Base-by-base conservation (phyloP, 192 early-diverging fungal species). In the Helicostylum pulchrum region DNA sequence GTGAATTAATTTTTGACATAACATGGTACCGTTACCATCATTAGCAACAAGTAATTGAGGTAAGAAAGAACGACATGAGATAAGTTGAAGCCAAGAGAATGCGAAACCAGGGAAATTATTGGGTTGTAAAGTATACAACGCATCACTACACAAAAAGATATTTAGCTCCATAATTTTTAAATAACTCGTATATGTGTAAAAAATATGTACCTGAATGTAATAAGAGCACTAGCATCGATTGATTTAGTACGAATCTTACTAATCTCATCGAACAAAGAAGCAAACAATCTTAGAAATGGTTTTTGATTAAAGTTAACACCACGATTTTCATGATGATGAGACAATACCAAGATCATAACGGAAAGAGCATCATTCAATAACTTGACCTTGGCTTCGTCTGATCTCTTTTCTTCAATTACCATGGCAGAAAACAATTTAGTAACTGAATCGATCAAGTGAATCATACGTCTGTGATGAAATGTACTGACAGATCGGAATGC, bases 41-140 rank as follows among this genome's bases (percentile, higher is more conserved):
- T 84, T 67, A 90, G 92, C 23, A 79, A 76, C 51, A 26, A 94
- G 73, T 34, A 98, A 77, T 50, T 90, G 90, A 23, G 95, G 90
- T 86, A 99, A 88, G 64, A 96, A 93, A 68, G 83, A 84, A 0
- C 96, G 84, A 70, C 97, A 94, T 20, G 96, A 93, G 32, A 96
- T 89, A 49, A 99, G 80, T 72, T 92, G 90, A 23, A 98, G 80
- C 96, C 97, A 99, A 49, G 90, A 89, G 71, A 94, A 96, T 19
- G 88, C 86, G 76, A 98, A 97, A 12, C 94, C 94, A 47, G 97
- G 96, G 61, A 99, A 86, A 61, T 87, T 83, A 21, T 80, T 67
- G 1, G 97, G 97, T 64, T 89, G 87, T 47, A 99, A 68, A 0
- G 93, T 89, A 65, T 88, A 81, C 67, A 99, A 86, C 7, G 92